These are phyloP conservation scores for Hypoxylon sp. DNA, from an alignment of 2,329 filamentous ascomycete genomes.

Conservation along the genomic window DNA sequence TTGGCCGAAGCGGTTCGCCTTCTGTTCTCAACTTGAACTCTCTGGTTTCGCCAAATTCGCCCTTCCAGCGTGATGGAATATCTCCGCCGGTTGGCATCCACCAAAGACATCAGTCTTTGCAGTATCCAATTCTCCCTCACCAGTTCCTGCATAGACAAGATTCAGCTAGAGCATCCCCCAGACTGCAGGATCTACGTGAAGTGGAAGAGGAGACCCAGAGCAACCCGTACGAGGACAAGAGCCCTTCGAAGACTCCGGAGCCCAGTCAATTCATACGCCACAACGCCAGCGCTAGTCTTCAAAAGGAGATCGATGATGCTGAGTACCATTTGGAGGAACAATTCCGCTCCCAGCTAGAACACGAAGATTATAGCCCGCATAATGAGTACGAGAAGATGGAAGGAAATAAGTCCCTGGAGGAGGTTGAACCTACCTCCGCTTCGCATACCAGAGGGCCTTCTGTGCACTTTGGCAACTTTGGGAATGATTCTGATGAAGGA, in stretches of 20 bases:
- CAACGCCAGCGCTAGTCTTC: constrained; percentile 82
- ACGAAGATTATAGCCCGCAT: constrained; percentile 81
- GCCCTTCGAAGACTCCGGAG: constrained; percentile 69
- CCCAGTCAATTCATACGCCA: constrained; percentile 67
- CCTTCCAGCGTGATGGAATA: constrained; percentile 69
- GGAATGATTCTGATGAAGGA: constrained; percentile 67
- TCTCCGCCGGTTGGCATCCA: constrained; percentile 63
- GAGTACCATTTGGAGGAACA: constrained; percentile 89
- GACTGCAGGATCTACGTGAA: constrained; percentile 80
- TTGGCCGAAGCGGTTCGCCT: constrained; percentile 74
- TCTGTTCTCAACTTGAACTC: constrained; percentile 68
- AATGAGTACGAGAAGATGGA: constrained; percentile 59
- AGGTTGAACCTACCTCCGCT: constrained; percentile 44
- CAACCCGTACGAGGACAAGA: constrained; percentile 61
- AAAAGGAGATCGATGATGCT: constrained; percentile 87
- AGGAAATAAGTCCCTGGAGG: constrained; percentile 41
- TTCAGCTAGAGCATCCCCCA: constrained; percentile 69
- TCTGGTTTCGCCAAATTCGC: constrained; percentile 75
- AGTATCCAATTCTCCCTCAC: constrained; percentile 70
- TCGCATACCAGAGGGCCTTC: constrained; percentile 62
- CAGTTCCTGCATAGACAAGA: constrained; percentile 70
- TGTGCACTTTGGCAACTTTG: constrained; percentile 67
- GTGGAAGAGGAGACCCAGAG: constrained; percentile 74
- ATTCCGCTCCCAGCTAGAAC: constrained; percentile 82
- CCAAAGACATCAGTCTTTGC: constrained; percentile 72